Evolutionary conservation across 2,329 filamentous ascomycete species (phyloP).

Genomic region (Aureobasidium sp.): DNA sequence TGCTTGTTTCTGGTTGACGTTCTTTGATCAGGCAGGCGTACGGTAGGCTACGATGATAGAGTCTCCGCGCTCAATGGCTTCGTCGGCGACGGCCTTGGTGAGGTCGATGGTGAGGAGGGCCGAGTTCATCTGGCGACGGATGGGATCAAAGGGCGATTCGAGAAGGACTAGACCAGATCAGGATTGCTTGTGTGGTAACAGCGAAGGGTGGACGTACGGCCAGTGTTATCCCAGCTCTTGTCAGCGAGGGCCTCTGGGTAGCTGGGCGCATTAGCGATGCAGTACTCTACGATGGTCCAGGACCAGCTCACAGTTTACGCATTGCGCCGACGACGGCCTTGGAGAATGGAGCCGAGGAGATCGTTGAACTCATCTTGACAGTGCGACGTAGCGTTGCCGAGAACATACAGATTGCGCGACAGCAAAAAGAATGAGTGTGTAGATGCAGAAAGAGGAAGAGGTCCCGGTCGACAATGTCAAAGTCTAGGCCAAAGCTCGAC

Average conservation of each 20-base stretch:
- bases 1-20: neutral
- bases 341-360: constrained; percentile 52
- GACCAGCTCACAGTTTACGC: constrained; percentile 61
- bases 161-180: constrained; percentile 50
- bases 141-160: constrained; percentile 57
- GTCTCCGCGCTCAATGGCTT: constrained; percentile 71
- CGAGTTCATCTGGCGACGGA: constrained; percentile 54
- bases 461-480: neutral
- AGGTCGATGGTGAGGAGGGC: constrained; percentile 84
- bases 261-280: constrained; percentile 39
- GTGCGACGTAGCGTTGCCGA: constrained; percentile 28
- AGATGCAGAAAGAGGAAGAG: neutral
- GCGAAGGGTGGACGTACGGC: constrained; percentile 42
- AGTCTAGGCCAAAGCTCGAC: neutral
- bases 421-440: neutral
- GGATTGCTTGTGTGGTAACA: neutral
- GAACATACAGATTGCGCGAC: constrained; percentile 22
- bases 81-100: constrained; percentile 79
- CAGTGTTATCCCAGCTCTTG: constrained; percentile 93
- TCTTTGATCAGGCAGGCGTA: constrained; percentile 36
- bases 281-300: neutral
- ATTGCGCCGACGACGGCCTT: constrained; percentile 68
- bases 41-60: constrained; percentile 86
- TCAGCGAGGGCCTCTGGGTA: constrained; percentile 89
- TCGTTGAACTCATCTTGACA: constrained; percentile 35